A percentile compares a stretch with the other conserved stretches of the same genome.
phyloP scores from a whole-genome alignment of 2,329 filamentous ascomycete genomes.

The Plectosphaerella cucumerina region DNA sequence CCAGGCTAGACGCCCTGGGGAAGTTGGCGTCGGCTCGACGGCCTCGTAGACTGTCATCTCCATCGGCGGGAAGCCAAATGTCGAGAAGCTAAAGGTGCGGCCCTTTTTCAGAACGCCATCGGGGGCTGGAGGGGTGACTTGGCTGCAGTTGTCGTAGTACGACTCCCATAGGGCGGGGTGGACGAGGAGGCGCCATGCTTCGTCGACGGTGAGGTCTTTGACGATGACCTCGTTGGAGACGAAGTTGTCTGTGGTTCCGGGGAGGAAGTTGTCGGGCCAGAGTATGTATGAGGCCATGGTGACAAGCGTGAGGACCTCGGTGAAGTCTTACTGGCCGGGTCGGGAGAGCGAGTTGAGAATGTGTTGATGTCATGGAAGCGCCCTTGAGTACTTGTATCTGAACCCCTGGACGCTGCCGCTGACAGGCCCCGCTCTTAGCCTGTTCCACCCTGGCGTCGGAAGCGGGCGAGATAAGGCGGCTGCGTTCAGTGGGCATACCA shows the following conservation, averaged over 20 bases:
- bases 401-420: too few species aligned
- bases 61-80: slow-evolving; percentile 21
- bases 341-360: too few species aligned
- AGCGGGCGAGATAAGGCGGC: too few species aligned
- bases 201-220: slow-evolving; percentile 17
- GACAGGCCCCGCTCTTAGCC: too few species aligned
- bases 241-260: slow-evolving; percentile 23
- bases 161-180: slow-evolving; percentile 21
- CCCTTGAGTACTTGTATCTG: too few species aligned
- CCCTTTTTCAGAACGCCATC: slow-evolving; percentile 17
- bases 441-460: too few species aligned
- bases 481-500: too few species aligned
- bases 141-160: slow-evolving; percentile 18
- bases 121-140: slow-evolving; percentile 19
- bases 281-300: slow-evolving; percentile 20
- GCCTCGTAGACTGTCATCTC: slow-evolving; percentile 18
- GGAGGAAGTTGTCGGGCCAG: slow-evolving; percentile 21
- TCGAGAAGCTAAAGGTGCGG: slow-evolving; percentile 21
- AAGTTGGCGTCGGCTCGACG: slow-evolving; percentile 9
- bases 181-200: slow-evolving; percentile 20
- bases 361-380: too few species aligned
- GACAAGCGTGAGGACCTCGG: background rate
- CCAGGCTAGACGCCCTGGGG: slow-evolving; percentile 20
- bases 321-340: too few species aligned
- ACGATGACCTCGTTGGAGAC: slow-evolving; percentile 23